phyloP scores from a whole-genome alignment of 805 yeast species.

The Ogataea siamensis region DNA sequence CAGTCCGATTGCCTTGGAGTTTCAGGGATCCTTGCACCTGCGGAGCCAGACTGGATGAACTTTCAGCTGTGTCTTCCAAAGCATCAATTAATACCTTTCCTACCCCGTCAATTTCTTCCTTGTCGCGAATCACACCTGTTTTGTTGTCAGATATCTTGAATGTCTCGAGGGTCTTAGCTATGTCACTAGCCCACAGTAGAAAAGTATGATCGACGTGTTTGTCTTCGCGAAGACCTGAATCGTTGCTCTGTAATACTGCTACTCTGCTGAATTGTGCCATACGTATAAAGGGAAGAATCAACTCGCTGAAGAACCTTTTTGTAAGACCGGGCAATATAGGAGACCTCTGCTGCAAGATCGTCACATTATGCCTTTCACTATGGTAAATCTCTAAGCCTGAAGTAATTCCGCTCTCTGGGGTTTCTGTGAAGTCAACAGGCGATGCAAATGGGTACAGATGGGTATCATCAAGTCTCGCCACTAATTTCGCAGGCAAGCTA shows the following conservation, averaged over 20 bases:
- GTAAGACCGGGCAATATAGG: conserved; percentile 73
- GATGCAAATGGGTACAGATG: conserved; percentile 80
- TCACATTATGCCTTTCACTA: conserved; percentile 39
- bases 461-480: conserved; percentile 56
- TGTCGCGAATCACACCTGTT: conserved; percentile 9
- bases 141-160: conserved; percentile 17
- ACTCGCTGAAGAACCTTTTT: conserved; percentile 47
- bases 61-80: background rate
- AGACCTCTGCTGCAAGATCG: conserved; percentile 77
- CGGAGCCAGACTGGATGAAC: background rate
- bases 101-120: conserved; percentile 18
- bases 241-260: conserved; percentile 67
- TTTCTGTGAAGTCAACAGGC: conserved; percentile 54
- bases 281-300: conserved; percentile 49
- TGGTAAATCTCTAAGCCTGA: conserved; percentile 67
- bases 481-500: conserved; percentile 47
- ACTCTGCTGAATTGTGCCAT: conserved; percentile 42
- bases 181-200: conserved; percentile 27
- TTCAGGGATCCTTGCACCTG: conserved; percentile 1
- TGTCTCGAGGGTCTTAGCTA: conserved; percentile 21
- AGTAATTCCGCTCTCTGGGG: conserved; percentile 28
- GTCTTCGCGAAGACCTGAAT: conserved; percentile 48
- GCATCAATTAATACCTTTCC: conserved; percentile 7
- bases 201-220: conserved; percentile 15
- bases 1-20: background rate